Conservation (phyloP, 352 stramenopile species). For the Thraustochytrium sp. region DNA sequence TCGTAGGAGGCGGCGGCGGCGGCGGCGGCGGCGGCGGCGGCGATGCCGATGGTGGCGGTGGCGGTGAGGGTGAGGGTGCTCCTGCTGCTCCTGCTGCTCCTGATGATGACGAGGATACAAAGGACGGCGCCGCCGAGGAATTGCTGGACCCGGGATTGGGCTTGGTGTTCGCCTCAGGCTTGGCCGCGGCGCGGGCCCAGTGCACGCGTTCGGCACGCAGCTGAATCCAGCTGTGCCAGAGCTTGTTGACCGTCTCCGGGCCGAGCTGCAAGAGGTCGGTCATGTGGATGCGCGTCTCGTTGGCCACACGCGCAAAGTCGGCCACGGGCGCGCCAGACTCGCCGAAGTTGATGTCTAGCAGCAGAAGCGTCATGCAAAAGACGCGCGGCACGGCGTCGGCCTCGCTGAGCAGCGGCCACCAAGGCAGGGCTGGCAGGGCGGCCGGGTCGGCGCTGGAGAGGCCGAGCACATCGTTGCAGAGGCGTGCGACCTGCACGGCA, state of each 20-base stretch:
- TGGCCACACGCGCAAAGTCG: conserved; percentile 25
- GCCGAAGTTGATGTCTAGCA: conserved; percentile 30
- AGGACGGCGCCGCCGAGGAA: too few species aligned
- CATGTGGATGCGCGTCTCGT: conserved; percentile 25
- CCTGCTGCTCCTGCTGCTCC: neutral
- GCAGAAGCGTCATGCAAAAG: conserved; percentile 17
- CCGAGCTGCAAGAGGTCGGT: neutral
- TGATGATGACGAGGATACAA: neutral
- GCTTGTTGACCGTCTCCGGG: conserved; percentile 7
- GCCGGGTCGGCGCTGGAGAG: neutral
- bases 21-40: too few species aligned
- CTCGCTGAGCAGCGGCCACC: conserved; percentile 15
- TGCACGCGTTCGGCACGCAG: conserved; percentile 28
- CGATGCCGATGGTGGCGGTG: too few species aligned
- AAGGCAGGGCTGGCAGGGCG: neutral
- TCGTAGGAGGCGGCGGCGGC: too few species aligned
- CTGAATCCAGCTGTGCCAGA: conserved; percentile 37
- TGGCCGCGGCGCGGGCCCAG: neutral
- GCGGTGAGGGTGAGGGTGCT: too few species aligned
- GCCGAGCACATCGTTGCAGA: neutral
- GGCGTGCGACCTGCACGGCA: neutral
- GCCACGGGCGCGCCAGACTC: neutral
- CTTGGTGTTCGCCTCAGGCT: too few species aligned
- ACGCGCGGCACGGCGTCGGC: neutral
- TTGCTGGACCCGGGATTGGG: too few species aligned